Conservation (phyloP, 768 basidiomycete species). For the Boletellus emodensis region DNA sequence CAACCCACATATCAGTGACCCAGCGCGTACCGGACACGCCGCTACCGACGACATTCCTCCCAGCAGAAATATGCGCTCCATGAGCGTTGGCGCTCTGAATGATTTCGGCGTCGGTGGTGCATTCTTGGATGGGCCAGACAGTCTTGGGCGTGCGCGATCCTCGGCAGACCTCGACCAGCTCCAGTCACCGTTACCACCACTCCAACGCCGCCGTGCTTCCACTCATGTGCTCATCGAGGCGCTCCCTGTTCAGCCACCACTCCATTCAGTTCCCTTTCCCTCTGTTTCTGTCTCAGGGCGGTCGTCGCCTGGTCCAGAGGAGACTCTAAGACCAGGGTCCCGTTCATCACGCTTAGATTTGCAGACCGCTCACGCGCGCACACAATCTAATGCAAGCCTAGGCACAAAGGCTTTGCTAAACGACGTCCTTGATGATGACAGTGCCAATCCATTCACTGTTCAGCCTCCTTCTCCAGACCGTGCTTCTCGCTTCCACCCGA, state of each 20-base stretch:
- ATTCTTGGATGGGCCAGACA: conserved; percentile 38
- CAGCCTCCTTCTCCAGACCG: conserved; percentile 36
- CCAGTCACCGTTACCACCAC: conserved; percentile 37
- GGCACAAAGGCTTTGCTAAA: conserved; percentile 45
- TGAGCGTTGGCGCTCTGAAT: conserved; percentile 64
- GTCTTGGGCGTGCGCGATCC: conserved; percentile 49
- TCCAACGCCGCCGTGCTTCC: conserved; percentile 48
- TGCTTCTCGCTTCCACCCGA: conserved; percentile 44
- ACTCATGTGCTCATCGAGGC: conserved; percentile 47
- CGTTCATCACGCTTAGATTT: conserved; percentile 33
- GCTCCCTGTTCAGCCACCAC: conserved; percentile 36
- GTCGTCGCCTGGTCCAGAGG: conserved; percentile 45
- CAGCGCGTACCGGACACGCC: conserved; percentile 41
- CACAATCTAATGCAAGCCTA: conserved; percentile 49
- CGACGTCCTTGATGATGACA: conserved; percentile 32
- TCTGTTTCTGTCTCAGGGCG: conserved; percentile 44
- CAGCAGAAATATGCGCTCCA: conserved; percentile 50
- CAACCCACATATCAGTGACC: conserved; percentile 38
- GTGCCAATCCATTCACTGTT: conserved; percentile 33
- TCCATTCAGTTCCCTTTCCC: conserved; percentile 64
- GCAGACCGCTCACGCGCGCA: conserved; percentile 37
- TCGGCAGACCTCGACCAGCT: conserved; percentile 53
- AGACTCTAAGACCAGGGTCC: conserved; percentile 33
- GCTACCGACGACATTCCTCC: conserved; percentile 39
- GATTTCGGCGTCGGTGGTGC: conserved; percentile 46